phyloP scores from a whole-genome alignment of 208 protist genomes.

The Crithidia fasciculata region DNA sequence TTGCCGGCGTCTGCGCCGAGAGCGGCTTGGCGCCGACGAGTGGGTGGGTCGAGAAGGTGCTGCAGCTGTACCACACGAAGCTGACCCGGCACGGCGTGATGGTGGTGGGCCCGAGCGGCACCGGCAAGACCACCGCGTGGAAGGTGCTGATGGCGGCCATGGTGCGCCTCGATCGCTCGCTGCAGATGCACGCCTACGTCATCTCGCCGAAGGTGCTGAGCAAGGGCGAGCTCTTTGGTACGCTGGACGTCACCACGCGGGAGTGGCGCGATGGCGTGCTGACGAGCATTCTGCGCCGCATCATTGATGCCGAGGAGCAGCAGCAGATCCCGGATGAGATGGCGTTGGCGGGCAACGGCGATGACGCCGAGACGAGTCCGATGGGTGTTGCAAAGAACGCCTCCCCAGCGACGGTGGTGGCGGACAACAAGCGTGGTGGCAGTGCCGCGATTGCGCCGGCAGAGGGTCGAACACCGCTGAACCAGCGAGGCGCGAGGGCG shows the following conservation, averaged over 20 bases:
- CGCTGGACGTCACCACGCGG: conserved; percentile 97
- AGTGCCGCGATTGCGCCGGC: background rate
- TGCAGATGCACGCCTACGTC: conserved; percentile 91
- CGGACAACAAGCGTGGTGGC: conserved; percentile 1
- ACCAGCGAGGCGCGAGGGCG: background rate
- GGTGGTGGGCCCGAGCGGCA: conserved; percentile 98
- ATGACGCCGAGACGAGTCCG: background rate
- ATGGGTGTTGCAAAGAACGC: background rate
- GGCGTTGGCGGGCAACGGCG: conserved; percentile 20
- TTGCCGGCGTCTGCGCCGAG: conserved; percentile 84
- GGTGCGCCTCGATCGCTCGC: conserved; percentile 70
- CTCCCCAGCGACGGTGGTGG: background rate
- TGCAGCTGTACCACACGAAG: conserved; percentile 98
- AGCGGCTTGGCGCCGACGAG: conserved; percentile 56
- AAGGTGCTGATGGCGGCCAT: conserved; percentile 95
- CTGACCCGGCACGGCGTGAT: conserved; percentile 99
- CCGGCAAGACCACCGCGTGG: conserved; percentile 98
- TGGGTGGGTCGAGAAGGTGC: conserved; percentile 97
- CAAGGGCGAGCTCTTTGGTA: conserved; percentile 98
- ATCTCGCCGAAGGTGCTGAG: conserved; percentile 99
- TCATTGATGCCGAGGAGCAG: conserved; percentile 93
- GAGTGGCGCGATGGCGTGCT: conserved; percentile 99
- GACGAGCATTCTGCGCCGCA: conserved; percentile 96
- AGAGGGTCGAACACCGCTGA: background rate
- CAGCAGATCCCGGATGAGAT: conserved; percentile 53